Base-by-base conservation (phyloP, 192 early-diverging fungal species). In the Thoreauomyces humboldtii region DNA sequence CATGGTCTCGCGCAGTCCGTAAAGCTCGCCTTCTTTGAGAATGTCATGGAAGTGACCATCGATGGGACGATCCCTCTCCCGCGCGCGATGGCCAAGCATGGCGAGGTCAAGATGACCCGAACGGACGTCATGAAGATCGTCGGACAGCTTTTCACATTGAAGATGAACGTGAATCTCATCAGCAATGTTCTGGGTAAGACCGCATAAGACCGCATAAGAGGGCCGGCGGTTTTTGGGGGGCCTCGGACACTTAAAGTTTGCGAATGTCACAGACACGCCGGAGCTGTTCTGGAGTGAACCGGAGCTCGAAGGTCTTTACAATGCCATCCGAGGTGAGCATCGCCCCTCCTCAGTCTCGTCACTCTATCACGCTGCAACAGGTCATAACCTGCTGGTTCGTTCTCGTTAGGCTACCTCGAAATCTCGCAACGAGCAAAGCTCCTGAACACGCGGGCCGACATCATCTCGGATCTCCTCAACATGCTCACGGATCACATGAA, bases 401-500 rank as follows among this genome's bases (percentile, higher is more conserved):
- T 12, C 47, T 50, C 47, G 35, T 72, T 0, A 54, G 44, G 81
- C 14, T 91, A 91, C 38, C 64, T 91, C 6, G 89, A 91, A 43
- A 80, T 80, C 22, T 67, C 72, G 3, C 78, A 76, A 55, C 67
- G 77, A 25, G 93, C 92, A 7, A 91, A 94, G 61, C 73, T 96
- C 22, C 78, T 98, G 67, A 98, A 98, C 76, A 91, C 93, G 60
- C 79, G 95, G 11, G 92, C 91, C 27, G 81, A 80, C n/a, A 92
- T 98, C 1, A 92, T 98, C 59, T 71, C 73, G 6, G 79, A 95
- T 68, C 72, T 98, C 54, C 73, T 98, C 64, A 93, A 94, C 32
- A 95, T 96, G 92, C 75, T 98, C 42, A 91, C 89, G 55, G 93
- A 94, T 25, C 93, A 98, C 64, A 77, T 95, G 65, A 95, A 90